A percentile compares a stretch with the other conserved stretches of the same genome.
Conservation (phyloP, 768 basidiomycete species). For the Rhodotorula babjevae region DNA sequence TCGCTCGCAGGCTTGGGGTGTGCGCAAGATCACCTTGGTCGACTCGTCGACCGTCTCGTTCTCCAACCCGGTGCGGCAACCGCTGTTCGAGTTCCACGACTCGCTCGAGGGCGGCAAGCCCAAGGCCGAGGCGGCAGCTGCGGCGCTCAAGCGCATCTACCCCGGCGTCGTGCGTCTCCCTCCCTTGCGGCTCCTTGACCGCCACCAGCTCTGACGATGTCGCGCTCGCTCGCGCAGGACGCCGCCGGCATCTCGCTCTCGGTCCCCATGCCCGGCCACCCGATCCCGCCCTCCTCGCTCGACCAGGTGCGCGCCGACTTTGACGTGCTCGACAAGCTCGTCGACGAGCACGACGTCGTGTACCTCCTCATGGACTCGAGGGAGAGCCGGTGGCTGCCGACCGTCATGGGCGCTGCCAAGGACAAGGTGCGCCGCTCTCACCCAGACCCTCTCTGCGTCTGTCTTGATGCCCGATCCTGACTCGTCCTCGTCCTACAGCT, state of each 20-base stretch:
- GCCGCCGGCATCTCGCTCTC: slow-evolving; percentile 70
- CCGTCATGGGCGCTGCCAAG: slow-evolving; percentile 74
- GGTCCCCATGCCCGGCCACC: slow-evolving; percentile 98
- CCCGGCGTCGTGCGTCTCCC: slow-evolving; percentile 73
- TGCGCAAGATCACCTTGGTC: slow-evolving; percentile 84
- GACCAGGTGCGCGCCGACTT: slow-evolving; percentile 66
- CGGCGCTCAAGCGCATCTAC: slow-evolving; percentile 75
- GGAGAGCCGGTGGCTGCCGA: slow-evolving; percentile 94
- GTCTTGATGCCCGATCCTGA: background rate
- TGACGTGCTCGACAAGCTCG: slow-evolving; percentile 64
- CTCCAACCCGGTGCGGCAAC: slow-evolving; percentile 96
- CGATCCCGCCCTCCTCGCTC: slow-evolving; percentile 59
- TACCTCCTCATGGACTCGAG: slow-evolving; percentile 98
- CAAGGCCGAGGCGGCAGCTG: slow-evolving; percentile 88
- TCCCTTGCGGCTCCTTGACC: background rate
- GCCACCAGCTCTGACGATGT: background rate
- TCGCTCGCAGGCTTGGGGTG: slow-evolving; percentile 77
- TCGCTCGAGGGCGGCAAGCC: slow-evolving; percentile 87
- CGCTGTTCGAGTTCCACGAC: slow-evolving; percentile 91
- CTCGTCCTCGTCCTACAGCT: slow-evolving; percentile 53
- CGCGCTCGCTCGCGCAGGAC: slow-evolving; percentile 54
- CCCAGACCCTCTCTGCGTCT: background rate
- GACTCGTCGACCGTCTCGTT: slow-evolving; percentile 89
- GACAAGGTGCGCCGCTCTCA: slow-evolving; percentile 59
- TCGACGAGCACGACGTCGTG: slow-evolving; percentile 80